Evolutionary conservation across 495 filamentous ascomycete genomes (phyloP), one percentile per base, ranked within the genome.

Genomic region (Penicillium riverlandense): DNA sequence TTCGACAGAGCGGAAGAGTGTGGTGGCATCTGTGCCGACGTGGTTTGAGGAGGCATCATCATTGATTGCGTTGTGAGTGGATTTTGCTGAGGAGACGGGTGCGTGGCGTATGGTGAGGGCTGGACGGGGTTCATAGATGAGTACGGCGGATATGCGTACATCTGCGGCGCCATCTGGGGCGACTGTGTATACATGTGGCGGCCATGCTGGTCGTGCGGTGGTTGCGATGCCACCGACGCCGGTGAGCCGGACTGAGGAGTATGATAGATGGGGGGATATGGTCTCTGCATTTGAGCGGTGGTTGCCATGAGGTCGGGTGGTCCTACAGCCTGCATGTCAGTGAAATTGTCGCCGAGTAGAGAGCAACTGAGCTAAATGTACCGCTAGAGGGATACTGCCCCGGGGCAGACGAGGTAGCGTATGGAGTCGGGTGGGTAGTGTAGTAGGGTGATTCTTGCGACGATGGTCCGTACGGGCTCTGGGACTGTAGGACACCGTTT

Each of bases 201-300:
- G 37, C 69, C 74, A 70, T 91, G 87, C 49, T 88, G 90, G 52
- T 98, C 92, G 55, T 95, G 88, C 15, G 78, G 22, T 22, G 22
- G 76, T 38, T 91, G 88, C 12, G 92, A 96, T 43, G 90, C 85
- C 48, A 96, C 90, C 44, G 92, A 96, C n/a, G 88, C 86, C 31
- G 92, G 92, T 15, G 92, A 96, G 64, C 89, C 94, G 22, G 90
- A 95, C 69, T 96, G 89, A 11, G 91, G 90, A 3, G 91, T 95
- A 58, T 96, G 88, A 57, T 98, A 96, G 48, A 96, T 96, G 27
- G 90, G 88, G 16, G 90, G 91, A 50, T 90, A 96, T 39, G 75
- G 74, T 43, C 81, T 78, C 60, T 84, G 85, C 82, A 96, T 91
- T 58, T 86, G 84, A 50, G 90, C 82, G 33, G 66, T 57, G 41